Evolutionary conservation across 345 rosid species (phyloP).

Genomic region (Syzygium jambos): DNA sequence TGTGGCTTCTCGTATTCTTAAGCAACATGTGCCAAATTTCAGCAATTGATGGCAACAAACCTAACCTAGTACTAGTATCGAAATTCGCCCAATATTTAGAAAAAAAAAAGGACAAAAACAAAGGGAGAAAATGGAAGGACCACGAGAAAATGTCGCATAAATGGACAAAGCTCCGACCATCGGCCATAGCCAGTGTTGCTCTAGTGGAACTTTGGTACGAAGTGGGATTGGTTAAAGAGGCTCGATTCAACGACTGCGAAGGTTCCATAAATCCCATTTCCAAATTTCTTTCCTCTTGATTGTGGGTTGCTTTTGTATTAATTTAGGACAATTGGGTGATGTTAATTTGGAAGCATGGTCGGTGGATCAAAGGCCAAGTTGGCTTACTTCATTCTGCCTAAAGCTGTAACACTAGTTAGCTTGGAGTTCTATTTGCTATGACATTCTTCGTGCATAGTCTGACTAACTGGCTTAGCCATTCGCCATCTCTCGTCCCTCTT

Average conservation of each 20-base stretch:
- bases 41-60: not conserved
- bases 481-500: not conserved
- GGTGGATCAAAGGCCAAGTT: not conserved
- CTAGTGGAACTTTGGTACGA: not conserved
- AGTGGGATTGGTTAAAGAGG: not conserved
- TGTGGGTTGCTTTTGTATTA: not conserved
- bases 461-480: not conserved
- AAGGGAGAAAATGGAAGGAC: not conserved
- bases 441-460: no score
- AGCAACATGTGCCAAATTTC: not conserved
- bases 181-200: no score
- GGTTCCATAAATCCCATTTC: not conserved
- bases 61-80: not conserved
- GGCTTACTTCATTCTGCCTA: not conserved
- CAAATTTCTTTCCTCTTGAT: not conserved
- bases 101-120: not conserved
- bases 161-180: not conserved
- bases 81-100: not conserved
- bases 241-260: not conserved
- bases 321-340: not conserved
- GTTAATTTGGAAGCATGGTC: not conserved
- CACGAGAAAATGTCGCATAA: not conserved
- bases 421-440: no score
- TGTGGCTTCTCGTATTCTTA: not conserved
- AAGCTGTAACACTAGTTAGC: no score